Percentiles rank a stretch among this genome's conserved stretches.
Evolutionary conservation across 106 monocot species (phyloP).

Genomic region (Acanthochlamys bracteata): DNA sequence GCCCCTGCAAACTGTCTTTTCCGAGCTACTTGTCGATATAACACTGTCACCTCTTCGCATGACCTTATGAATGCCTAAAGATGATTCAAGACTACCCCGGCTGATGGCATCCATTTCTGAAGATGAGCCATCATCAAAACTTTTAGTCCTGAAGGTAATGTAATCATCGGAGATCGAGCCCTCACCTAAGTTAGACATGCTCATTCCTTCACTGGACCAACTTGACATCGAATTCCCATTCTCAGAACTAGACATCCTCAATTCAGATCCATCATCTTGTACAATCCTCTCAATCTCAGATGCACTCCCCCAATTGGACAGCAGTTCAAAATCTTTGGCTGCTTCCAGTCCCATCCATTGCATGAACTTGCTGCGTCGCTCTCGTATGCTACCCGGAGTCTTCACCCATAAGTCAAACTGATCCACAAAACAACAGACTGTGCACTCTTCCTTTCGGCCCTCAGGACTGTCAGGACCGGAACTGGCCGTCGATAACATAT

Average conservation of each 20-base stretch:
- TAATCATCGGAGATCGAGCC: conserved; percentile 13
- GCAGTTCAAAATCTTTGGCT: not conserved
- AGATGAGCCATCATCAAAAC: conserved; percentile 37
- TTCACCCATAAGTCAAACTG: conserved; percentile 28
- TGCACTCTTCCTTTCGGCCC: not conserved
- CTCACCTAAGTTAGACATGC: conserved; percentile 7
- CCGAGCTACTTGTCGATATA: conserved; percentile 13
- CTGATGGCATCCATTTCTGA: conserved; percentile 16
- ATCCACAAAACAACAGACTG: not conserved
- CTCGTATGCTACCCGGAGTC: conserved; percentile 36
- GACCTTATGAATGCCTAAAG: conserved; percentile 26
- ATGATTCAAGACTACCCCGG: conserved; percentile 23
- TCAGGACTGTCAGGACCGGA: conserved; percentile 13
- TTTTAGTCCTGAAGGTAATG: conserved; percentile 26
- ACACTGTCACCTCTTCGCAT: conserved; percentile 30
- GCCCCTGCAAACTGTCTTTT: conserved; percentile 4
- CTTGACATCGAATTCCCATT: conserved; percentile 13
- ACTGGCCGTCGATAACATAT: conserved; percentile 37
- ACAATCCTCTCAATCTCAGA: conserved; percentile 6
- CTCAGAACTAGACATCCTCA: conserved; percentile 17
- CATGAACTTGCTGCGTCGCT: conserved; percentile 49
- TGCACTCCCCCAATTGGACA: not conserved
- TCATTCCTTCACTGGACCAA: conserved; percentile 16
- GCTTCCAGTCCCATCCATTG: conserved; percentile 38
- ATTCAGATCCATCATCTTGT: conserved; percentile 17